phyloP scores from a whole-genome alignment of 1,139 yeast genomes.

The Debaryomyces sp. region DNA sequence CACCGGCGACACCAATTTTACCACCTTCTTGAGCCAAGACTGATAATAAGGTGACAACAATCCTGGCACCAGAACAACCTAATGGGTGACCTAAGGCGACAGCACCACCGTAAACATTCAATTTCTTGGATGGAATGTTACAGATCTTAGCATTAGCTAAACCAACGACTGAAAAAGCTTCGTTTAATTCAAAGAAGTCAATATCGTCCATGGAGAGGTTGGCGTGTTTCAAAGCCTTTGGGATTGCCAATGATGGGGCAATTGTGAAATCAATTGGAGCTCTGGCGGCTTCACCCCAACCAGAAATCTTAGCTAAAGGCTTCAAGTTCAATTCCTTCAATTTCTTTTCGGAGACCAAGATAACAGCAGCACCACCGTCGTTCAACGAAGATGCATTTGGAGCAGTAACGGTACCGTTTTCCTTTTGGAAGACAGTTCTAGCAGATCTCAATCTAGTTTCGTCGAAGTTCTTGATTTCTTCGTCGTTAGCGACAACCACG shows the following conservation, averaged over 20 bases:
- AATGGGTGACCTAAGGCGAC: conserved; percentile 94
- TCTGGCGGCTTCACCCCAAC: conserved; percentile 96
- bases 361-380: conserved; percentile 93
- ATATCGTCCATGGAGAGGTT: conserved; percentile 55
- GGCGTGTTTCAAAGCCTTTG: conserved; percentile 88
- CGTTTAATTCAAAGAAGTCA: conserved; percentile 85
- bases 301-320: conserved; percentile 79
- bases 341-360: conserved; percentile 76
- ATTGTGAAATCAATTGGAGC: conserved; percentile 88
- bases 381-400: conserved; percentile 91
- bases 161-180: conserved; percentile 93
- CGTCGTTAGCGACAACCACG: conserved; percentile 64
- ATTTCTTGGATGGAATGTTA: conserved; percentile 61
- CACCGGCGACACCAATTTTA: conserved; percentile 84
- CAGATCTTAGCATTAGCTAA: conserved; percentile 78
- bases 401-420: conserved; percentile 87
- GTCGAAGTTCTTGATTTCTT: conserved; percentile 67
- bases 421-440: conserved; percentile 85
- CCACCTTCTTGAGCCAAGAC: conserved; percentile 77
- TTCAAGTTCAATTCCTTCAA: conserved; percentile 74
- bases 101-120: conserved; percentile 94
- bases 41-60: conserved; percentile 75
- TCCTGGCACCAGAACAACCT: conserved; percentile 94
- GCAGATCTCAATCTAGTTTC: conserved; percentile 72
- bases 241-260: conserved; percentile 86